Percentiles rank a stretch among this genome's conserved stretches.
These are phyloP conservation scores for Galerina sulciceps DNA, from an alignment of 768 basidiomycete genomes.

Conservation along the genomic window DNA sequence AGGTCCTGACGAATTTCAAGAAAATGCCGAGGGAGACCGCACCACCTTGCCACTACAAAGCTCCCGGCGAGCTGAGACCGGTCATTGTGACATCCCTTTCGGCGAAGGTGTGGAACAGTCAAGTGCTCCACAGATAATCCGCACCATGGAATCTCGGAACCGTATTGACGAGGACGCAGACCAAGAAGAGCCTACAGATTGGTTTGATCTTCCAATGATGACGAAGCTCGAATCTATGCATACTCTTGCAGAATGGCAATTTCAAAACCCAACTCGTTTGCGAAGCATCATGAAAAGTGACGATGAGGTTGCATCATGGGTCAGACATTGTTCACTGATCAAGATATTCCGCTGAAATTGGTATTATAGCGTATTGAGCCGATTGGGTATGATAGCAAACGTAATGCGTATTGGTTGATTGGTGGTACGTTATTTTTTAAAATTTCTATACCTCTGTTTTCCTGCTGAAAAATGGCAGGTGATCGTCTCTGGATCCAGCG, in stretches of 20 bases:
- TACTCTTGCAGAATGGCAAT: conserved; percentile 83
- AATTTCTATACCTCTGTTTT: conserved; percentile 2
- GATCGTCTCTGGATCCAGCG: conserved; percentile 90
- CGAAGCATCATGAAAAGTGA: conserved; percentile 78
- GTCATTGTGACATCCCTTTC: too few relatives aligned
- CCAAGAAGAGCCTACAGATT: conserved; percentile 53
- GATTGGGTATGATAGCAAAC: conserved; percentile 79
- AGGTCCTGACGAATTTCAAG: neutral
- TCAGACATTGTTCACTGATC: conserved; percentile 35
- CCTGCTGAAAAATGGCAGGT: conserved; percentile 40
- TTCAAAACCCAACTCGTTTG: conserved; percentile 74
- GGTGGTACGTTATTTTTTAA: conserved; percentile 56
- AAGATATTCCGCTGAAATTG: neutral
- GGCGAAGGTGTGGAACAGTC: conserved; percentile 3
- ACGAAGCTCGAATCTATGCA: conserved; percentile 78
- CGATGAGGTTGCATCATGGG: conserved; percentile 81
- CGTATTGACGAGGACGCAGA: conserved; percentile 21
- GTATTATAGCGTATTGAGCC: conserved; percentile 75
- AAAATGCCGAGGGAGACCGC: neutral
- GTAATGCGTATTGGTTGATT: conserved; percentile 86
- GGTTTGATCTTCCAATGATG: conserved; percentile 73
- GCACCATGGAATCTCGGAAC: neutral
- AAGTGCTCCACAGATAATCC: conserved; percentile 17
- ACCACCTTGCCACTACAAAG: neutral
- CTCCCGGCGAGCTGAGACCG: too few relatives aligned